Evolutionary conservation across 352 stramenopile genomes (phyloP).

Genomic region (Elongisporangium prolatum): DNA sequence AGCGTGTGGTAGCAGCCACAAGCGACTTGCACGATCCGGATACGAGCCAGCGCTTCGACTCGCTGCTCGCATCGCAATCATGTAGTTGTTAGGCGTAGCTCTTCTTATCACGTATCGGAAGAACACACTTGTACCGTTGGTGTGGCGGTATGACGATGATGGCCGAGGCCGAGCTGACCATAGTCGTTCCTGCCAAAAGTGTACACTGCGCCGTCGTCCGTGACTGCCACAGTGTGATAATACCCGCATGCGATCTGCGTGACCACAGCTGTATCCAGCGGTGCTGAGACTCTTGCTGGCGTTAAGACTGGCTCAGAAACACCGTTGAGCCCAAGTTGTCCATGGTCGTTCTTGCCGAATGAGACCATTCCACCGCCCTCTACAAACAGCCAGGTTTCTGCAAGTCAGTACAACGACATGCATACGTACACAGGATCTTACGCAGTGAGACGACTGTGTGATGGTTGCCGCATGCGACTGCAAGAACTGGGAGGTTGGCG

Average conservation of each 20-base stretch:
- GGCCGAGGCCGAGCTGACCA: slow-evolving; percentile 88
- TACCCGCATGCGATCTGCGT: slow-evolving; percentile 87
- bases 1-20: slow-evolving; percentile 88
- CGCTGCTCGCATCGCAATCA: slow-evolving; percentile 26
- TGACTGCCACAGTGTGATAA: slow-evolving; percentile 87
- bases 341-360: slow-evolving; percentile 93
- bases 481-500: slow-evolving; percentile 37
- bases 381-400: slow-evolving; percentile 8
- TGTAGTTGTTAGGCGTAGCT: not conserved
- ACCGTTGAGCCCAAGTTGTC: slow-evolving; percentile 81
- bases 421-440: slow-evolving; percentile 15
- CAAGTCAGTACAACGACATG: slow-evolving; percentile 1
- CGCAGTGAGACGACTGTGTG: slow-evolving; percentile 75
- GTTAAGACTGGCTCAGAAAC: slow-evolving; percentile 35
- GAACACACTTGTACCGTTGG: slow-evolving; percentile 49
- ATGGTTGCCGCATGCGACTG: slow-evolving; percentile 87
- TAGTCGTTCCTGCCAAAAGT: slow-evolving; percentile 93
- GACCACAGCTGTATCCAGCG: slow-evolving; percentile 63
- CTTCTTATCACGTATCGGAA: not conserved
- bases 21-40: slow-evolving; percentile 65
- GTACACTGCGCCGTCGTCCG: slow-evolving; percentile 61
- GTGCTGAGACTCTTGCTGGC: slow-evolving; percentile 39
- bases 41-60: slow-evolving; percentile 40
- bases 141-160: slow-evolving; percentile 57
- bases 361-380: slow-evolving; percentile 61